Evolutionary conservation across 2,329 filamentous ascomycete species (phyloP).

Genomic region (Botrytis squamosa): DNA sequence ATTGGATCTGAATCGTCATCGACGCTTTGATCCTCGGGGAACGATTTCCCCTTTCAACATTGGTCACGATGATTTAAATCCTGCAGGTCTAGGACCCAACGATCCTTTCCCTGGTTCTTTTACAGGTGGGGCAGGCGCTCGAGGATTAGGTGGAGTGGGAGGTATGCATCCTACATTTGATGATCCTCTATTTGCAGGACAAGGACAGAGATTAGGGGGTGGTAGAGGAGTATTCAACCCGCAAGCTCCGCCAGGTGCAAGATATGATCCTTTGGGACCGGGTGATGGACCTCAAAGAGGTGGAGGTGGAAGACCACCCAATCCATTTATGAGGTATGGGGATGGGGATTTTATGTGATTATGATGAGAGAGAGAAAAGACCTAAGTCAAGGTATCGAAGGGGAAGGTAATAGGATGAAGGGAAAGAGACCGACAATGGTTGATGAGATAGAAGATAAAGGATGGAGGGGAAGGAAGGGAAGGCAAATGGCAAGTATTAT

Average conservation of each 20-base stretch:
- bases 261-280: constrained; percentile 85
- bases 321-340: constrained; percentile 61
- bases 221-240: constrained; percentile 54
- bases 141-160: constrained; percentile 57
- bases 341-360: constrained; percentile 52
- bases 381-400: neutral
- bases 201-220: constrained; percentile 36
- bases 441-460: neutral
- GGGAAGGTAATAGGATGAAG: neutral
- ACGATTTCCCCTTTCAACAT: constrained; percentile 62
- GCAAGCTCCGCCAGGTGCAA: constrained; percentile 79
- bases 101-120: constrained; percentile 74
- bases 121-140: constrained; percentile 56
- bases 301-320: constrained; percentile 48
- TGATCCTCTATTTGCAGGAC: constrained; percentile 75
- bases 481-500: neutral
- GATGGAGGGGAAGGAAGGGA: neutral
- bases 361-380: neutral
- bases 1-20: constrained; percentile 73
- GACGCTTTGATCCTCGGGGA: constrained; percentile 44
- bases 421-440: neutral
- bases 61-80: constrained; percentile 85
- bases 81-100: constrained; percentile 78
- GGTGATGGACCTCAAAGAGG: constrained; percentile 55
- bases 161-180: constrained; percentile 95